phyloP scores from a whole-genome alignment of 192 early-diverging fungal genomes.

The Coemansia brasiliensis region DNA sequence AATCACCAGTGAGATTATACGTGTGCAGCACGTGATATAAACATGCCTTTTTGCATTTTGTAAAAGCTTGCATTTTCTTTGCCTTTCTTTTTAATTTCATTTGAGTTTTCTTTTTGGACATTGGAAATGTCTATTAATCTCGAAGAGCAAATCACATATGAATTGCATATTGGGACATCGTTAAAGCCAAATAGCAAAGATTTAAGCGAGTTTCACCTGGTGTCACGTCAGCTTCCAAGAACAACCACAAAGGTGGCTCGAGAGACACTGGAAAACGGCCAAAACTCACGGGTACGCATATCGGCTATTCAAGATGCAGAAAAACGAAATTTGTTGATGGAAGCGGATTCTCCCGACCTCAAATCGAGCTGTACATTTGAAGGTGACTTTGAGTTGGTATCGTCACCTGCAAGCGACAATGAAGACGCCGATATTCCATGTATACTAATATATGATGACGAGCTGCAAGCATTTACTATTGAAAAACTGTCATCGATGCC shows the following conservation, averaged over 20 bases:
- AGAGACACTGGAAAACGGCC: conserved; percentile 38
- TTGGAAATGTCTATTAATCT: conserved; percentile 47
- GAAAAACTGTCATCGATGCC: conserved; percentile 24
- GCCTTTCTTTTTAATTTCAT: not conserved
- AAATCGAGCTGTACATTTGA: conserved; percentile 43
- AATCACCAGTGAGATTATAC: not conserved
- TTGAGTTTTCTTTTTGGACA: conserved; percentile 3
- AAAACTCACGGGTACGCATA: conserved; percentile 25
- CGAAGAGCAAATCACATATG: conserved; percentile 40
- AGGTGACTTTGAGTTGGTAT: conserved; percentile 33
- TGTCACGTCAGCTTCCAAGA: conserved; percentile 41
- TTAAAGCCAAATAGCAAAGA: conserved; percentile 14
- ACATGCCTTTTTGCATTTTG: not conserved
- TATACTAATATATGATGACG: conserved; percentile 42
- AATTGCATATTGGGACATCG: conserved; percentile 23
- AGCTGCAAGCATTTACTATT: conserved; percentile 42
- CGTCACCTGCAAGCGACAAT: not conserved
- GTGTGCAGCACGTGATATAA: not conserved
- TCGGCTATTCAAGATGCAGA: conserved; percentile 3
- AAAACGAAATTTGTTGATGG: conserved; percentile 23
- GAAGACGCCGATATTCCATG: conserved; percentile 33
- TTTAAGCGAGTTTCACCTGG: conserved; percentile 26
- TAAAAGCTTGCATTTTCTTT: not conserved
- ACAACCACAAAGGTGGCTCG: conserved; percentile 44
- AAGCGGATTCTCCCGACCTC: conserved; percentile 31